Conservation (phyloP, 495 filamentous ascomycete genomes). For the Bathelium albidoporum region DNA sequence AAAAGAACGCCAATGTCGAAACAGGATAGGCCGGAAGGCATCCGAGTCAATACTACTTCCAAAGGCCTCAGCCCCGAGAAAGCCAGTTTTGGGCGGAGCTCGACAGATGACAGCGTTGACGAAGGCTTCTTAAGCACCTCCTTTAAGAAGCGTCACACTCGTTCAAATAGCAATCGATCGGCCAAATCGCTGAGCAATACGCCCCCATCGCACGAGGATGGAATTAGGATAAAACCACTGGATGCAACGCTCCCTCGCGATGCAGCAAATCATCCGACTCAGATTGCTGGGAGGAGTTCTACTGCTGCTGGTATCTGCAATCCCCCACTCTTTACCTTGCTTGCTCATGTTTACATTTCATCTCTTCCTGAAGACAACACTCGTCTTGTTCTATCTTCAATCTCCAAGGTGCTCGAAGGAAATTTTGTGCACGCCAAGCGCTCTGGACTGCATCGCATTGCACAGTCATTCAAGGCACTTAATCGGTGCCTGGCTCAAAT, state of each 20-base stretch:
- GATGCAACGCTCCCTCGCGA: conserved; percentile 26
- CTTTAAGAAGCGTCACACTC: conserved; percentile 25
- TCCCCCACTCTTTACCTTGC: conserved; percentile 23
- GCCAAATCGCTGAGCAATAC: conserved; percentile 30
- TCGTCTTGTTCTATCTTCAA: not conserved
- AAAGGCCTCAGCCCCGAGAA: conserved; percentile 29
- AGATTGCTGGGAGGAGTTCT: conserved; percentile 21
- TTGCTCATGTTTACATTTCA: conserved; percentile 27
- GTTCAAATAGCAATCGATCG: conserved; percentile 26
- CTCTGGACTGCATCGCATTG: conserved; percentile 22
- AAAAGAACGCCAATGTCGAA: conserved; percentile 21
- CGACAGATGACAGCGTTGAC: conserved; percentile 36
- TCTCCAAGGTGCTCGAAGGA: not conserved
- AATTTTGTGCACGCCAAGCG: conserved; percentile 17
- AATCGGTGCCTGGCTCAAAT: not conserved
- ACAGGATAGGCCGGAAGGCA: conserved; percentile 20
- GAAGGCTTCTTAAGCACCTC: conserved; percentile 34
- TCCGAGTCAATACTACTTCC: conserved; percentile 10
- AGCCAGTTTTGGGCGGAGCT: conserved; percentile 27
- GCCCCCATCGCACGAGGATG: conserved; percentile 23
- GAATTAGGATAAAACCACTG: conserved; percentile 15
- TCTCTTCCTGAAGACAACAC: not conserved
- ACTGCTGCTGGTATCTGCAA: conserved; percentile 16
- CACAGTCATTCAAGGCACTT: conserved; percentile 13
- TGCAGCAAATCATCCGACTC: conserved; percentile 33